phyloP scores from a whole-genome alignment of 257 asterid genomes.

The Solanum lycopersicoides region DNA sequence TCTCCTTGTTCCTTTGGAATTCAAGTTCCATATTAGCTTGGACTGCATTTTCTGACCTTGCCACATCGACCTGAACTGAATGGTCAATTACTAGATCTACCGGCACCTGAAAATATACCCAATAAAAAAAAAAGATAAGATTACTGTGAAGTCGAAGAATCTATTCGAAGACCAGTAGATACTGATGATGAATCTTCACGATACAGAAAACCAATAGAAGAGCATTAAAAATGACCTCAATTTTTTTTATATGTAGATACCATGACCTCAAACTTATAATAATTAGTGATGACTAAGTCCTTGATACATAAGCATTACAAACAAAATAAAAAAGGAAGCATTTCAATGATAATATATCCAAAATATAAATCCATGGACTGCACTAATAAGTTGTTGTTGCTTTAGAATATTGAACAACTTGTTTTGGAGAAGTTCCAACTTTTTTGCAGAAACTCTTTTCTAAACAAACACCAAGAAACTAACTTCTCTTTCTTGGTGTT shows the following conservation, averaged over 20 bases:
- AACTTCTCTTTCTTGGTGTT: background rate
- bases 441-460: background rate
- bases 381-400: background rate
- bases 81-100: slow-evolving; percentile 97
- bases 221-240: background rate
- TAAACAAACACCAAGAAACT: background rate
- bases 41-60: slow-evolving; percentile 87
- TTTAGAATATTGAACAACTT: background rate
- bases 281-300: background rate
- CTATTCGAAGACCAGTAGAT: background rate
- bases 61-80: slow-evolving; percentile 93
- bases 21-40: slow-evolving; percentile 90
- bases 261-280: background rate
- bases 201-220: background rate
- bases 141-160: background rate
- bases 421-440: background rate
- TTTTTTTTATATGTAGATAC: background rate
- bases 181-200: background rate
- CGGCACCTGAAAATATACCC: slow-evolving; percentile 56
- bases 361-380: background rate
- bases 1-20: slow-evolving; percentile 92
- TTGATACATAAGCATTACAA: background rate
- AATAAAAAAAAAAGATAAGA: background rate
- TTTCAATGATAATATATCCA: background rate
- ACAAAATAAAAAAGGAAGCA: background rate